Percentiles rank a stretch among this genome's conserved stretches.
Conservation (phyloP, 805 yeast species). For the Starmerella floricola region DNA sequence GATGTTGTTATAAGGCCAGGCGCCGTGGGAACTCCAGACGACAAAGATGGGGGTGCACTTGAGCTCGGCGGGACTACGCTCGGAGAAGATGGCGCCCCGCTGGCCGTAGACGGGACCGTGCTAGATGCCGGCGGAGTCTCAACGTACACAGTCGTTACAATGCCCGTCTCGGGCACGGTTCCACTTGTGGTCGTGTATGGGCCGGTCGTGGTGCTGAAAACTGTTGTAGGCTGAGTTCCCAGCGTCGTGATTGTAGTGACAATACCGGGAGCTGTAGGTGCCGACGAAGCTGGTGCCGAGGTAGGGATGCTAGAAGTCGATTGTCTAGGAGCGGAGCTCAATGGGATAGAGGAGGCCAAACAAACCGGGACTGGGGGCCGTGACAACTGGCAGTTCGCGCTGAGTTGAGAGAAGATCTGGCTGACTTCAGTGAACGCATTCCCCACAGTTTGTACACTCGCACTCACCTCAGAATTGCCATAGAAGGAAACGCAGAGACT, state of each 20-base stretch:
- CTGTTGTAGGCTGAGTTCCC: no score
- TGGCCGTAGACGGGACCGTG: background rate
- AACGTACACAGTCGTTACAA: no score
- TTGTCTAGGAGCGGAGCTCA: background rate
- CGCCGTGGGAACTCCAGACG: background rate
- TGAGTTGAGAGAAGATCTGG: background rate
- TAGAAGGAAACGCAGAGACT: conserved; percentile 6
- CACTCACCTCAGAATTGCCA: background rate
- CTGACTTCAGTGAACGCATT: background rate
- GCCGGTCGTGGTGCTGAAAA: no score
- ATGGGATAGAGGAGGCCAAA: background rate
- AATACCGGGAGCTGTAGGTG: no score
- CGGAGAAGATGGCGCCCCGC: background rate
- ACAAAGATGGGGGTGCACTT: background rate
- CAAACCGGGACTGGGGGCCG: conserved; percentile 1
- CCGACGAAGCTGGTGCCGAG: no score
- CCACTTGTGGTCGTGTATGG: no score
- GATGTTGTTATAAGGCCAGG: background rate
- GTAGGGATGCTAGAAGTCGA: background rate
- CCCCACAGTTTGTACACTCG: background rate
- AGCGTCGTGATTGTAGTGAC: no score
- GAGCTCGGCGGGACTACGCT: background rate
- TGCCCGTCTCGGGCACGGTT: no score
- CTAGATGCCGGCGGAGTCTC: background rate
- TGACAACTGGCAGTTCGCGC: background rate